A percentile compares a stretch with the other conserved stretches of the same genome.
Conservation (phyloP, 2,329 filamentous ascomycete species). For the Neurospora sp. region DNA sequence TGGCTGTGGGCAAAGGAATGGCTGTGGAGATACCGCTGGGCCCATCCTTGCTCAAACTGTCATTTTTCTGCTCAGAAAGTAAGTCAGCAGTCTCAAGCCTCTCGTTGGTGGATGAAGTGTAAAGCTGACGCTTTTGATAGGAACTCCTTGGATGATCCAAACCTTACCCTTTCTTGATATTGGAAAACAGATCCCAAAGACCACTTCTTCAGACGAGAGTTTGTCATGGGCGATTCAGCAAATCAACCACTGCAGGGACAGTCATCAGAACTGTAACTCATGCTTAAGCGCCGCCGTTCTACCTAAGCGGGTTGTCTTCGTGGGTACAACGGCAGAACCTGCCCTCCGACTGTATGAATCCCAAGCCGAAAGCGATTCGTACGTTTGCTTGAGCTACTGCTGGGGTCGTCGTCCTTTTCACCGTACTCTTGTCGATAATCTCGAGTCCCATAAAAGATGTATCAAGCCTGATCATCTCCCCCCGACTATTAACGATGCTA, state of each 20-base stretch:
- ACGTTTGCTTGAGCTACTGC: constrained; percentile 14
- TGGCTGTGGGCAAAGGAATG: neutral
- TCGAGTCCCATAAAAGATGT: constrained; percentile 3
- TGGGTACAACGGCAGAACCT: neutral
- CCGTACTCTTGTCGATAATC: constrained; percentile 5
- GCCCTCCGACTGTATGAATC: constrained; percentile 7
- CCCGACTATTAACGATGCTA: constrained; percentile 14
- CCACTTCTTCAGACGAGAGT: constrained; percentile 4
- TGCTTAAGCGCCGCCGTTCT: neutral
- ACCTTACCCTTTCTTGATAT: constrained; percentile 8
- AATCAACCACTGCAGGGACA: constrained; percentile 2
- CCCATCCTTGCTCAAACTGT: constrained; percentile 2
- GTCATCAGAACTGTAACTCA: constrained; percentile 3
- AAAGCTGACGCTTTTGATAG: neutral
- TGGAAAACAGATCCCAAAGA: constrained; percentile 1
- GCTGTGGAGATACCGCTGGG: neutral
- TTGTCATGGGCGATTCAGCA: constrained; percentile 7
- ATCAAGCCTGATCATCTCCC: constrained; percentile 9
- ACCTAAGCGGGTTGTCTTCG: constrained; percentile 9
- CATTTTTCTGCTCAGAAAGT: constrained; percentile 7
- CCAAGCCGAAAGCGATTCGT: neutral
- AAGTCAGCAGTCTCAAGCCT: neutral
- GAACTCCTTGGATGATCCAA: constrained; percentile 1
- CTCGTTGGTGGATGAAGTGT: neutral
- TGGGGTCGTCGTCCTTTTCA: constrained; percentile 13